phyloP scores from a whole-genome alignment of 805 yeast species.

The Metschnikowia gruessii region DNA sequence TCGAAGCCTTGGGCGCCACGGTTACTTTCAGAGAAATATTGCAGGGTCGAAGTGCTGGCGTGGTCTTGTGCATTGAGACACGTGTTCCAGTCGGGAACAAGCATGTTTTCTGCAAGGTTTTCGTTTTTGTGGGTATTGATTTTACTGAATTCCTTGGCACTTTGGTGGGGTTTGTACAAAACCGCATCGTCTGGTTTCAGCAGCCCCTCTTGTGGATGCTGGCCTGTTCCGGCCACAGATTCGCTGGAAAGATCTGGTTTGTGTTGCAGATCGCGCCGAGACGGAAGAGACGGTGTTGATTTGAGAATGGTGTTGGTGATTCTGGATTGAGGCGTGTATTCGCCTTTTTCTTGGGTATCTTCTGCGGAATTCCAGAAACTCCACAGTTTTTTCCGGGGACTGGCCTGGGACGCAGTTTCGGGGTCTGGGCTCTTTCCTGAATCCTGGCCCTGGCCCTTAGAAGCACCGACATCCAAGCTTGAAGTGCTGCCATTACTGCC shows the following conservation, averaged over 20 bases:
- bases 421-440: background rate
- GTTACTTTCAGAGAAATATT: conserved; percentile 22
- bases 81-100: conserved; percentile 42
- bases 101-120: conserved; percentile 37
- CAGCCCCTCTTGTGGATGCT: background rate
- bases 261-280: conserved; percentile 6
- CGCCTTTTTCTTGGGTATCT: background rate
- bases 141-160: conserved; percentile 38
- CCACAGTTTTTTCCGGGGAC: conserved; percentile 31
- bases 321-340: conserved; percentile 7
- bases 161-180: conserved; percentile 42
- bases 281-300: conserved; percentile 31
- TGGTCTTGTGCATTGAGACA: conserved; percentile 34
- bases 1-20: conserved; percentile 23
- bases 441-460: too few relatives aligned
- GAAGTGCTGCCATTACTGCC: background rate
- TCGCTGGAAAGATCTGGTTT: background rate
- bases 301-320: conserved; percentile 32
- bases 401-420: background rate
- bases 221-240: background rate
- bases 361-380: conserved; percentile 32
- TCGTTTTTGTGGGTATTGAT: conserved; percentile 46
- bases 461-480: background rate
- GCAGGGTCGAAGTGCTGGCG: conserved; percentile 18
- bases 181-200: conserved; percentile 39